Evolutionary conservation across 129 eudicot species (phyloP).

Genomic region (Chrysanthemum seticuspe): DNA sequence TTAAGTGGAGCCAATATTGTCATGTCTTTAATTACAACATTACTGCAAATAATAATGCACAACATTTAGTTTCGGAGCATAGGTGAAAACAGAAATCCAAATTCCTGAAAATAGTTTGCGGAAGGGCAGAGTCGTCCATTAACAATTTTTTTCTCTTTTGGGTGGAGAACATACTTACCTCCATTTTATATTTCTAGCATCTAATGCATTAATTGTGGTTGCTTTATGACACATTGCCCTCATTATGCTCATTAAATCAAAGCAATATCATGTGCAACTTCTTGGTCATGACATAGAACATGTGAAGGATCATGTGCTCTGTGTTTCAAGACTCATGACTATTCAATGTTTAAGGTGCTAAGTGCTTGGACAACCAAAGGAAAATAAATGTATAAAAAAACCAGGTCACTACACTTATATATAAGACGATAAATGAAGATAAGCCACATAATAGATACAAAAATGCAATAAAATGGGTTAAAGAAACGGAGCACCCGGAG

Average conservation of each 20-base stretch:
- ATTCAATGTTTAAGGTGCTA: conserved; percentile 33
- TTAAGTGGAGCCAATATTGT: conserved; percentile 90
- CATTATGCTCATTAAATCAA: conserved; percentile 24
- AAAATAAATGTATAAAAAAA: neutral
- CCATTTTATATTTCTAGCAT: neutral
- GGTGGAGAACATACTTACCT: neutral
- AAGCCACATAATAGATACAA: conserved; percentile 1
- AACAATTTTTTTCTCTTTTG: neutral
- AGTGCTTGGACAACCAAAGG: conserved; percentile 17
- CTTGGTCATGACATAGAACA: conserved; percentile 17
- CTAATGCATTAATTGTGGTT: conserved; percentile 16
- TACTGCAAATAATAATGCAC: conserved; percentile 42
- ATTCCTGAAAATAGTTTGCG: neutral
- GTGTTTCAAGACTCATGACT: conserved; percentile 24
- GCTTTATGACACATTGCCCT: conserved; percentile 9
- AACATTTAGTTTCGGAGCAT: conserved; percentile 1
- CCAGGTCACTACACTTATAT: neutral
- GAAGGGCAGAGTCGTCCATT: conserved; percentile 14
- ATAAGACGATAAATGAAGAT: neutral
- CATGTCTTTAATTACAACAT: conserved; percentile 83
- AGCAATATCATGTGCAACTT: conserved; percentile 28
- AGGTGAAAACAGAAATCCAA: neutral
- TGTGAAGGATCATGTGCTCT: conserved; percentile 31
- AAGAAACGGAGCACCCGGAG: neutral
- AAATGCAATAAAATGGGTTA: conserved; percentile 3